These are phyloP conservation scores for Suillus alpinus DNA, from an alignment of 768 basidiomycete species.

Conservation along the genomic window DNA sequence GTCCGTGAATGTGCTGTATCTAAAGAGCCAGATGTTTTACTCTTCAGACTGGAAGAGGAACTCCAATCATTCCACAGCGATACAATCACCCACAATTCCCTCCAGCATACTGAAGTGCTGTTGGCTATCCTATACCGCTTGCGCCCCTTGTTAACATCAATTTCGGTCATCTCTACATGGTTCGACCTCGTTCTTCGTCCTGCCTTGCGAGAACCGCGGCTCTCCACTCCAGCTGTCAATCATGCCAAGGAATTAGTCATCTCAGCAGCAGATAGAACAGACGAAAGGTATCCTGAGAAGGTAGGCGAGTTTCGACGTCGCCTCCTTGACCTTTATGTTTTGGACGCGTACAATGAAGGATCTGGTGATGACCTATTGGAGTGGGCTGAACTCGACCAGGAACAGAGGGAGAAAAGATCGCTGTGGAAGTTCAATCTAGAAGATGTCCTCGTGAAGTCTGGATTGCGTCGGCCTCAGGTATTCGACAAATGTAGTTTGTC, in stretches of 20 bases:
- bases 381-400: conserved; percentile 64
- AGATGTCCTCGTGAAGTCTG: conserved; percentile 67
- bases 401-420: conserved; percentile 55
- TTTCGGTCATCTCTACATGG: conserved; percentile 74
- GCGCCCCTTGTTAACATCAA: conserved; percentile 55
- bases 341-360: conserved; percentile 74
- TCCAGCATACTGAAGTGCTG: conserved; percentile 63
- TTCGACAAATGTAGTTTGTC: conserved; percentile 7
- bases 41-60: conserved; percentile 61
- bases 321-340: conserved; percentile 71
- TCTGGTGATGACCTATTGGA: conserved; percentile 74
- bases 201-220: conserved; percentile 69
- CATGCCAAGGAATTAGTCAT: conserved; percentile 74
- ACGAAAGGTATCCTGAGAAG: conserved; percentile 44
- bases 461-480: conserved; percentile 62
- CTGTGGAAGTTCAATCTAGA: conserved; percentile 81
- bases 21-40: conserved; percentile 40
- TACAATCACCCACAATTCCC: conserved; percentile 59
- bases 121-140: conserved; percentile 65
- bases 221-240: conserved; percentile 54
- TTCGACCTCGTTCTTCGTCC: conserved; percentile 79
- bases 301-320: conserved; percentile 64
- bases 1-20: conserved; percentile 48
- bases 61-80: conserved; percentile 63
- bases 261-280: conserved; percentile 51